A percentile compares a stretch with the other conserved stretches of the same genome.
Conservation (phyloP, 192 early-diverging fungal species). For the Coemansia sp. region DNA sequence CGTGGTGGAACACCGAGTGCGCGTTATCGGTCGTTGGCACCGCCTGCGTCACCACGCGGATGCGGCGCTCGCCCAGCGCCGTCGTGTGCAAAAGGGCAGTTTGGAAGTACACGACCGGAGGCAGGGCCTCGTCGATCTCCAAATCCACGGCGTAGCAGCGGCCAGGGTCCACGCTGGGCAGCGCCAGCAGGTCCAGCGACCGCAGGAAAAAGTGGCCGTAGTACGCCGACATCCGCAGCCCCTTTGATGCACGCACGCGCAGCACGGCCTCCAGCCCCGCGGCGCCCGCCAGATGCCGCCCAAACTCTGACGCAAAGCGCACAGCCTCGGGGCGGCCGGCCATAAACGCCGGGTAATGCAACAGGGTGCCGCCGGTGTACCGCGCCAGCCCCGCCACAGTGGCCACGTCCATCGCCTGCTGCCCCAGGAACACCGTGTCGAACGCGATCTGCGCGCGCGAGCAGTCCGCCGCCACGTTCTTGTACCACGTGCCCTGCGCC, state of each 20-base stretch:
- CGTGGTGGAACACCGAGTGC: slow-evolving; percentile 76
- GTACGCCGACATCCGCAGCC: slow-evolving; percentile 83
- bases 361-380: slow-evolving; percentile 86
- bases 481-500: slow-evolving; percentile 87
- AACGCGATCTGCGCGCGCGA: slow-evolving; percentile 85
- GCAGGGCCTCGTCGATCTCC: slow-evolving; percentile 68
- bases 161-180: slow-evolving; percentile 93
- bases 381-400: slow-evolving; percentile 65
- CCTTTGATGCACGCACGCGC: slow-evolving; percentile 87
- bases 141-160: slow-evolving; percentile 88
- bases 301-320: slow-evolving; percentile 77
- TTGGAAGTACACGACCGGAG: slow-evolving; percentile 88
- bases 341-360: slow-evolving; percentile 89
- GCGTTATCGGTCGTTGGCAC: slow-evolving; percentile 83
- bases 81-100: slow-evolving; percentile 91
- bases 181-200: slow-evolving; percentile 83
- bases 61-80: slow-evolving; percentile 85
- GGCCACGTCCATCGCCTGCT: slow-evolving; percentile 83
- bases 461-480: slow-evolving; percentile 87
- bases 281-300: slow-evolving; percentile 72
- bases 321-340: slow-evolving; percentile 84
- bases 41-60: slow-evolving; percentile 87
- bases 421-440: slow-evolving; percentile 85
- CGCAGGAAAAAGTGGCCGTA: slow-evolving; percentile 98
- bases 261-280: slow-evolving; percentile 91